Percentiles rank a stretch among this genome's conserved stretches.
phyloP scores from a whole-genome alignment of 2,329 filamentous ascomycete genomes.

The Penicillium sp. region DNA sequence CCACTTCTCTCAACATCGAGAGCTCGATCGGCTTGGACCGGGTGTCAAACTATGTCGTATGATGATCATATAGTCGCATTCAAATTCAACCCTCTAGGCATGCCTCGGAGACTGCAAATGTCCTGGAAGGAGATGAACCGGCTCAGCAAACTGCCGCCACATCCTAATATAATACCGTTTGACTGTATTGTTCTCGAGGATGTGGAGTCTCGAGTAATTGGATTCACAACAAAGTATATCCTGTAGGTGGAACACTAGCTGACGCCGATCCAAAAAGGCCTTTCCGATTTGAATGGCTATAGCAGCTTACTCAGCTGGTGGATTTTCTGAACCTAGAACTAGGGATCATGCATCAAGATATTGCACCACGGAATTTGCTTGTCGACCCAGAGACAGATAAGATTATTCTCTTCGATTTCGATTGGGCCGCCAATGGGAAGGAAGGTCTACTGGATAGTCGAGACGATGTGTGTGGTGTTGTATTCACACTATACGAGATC shows the following conservation, averaged over 20 bases:
- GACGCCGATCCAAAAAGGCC: constrained; percentile 15
- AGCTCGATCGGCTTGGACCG: constrained; percentile 17
- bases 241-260: constrained; percentile 23
- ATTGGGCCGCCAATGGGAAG: constrained; percentile 17
- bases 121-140: constrained; percentile 27
- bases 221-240: constrained; percentile 26
- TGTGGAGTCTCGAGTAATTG: constrained; percentile 22
- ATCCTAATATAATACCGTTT: constrained; percentile 29
- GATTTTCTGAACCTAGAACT: constrained; percentile 22
- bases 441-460: constrained; percentile 13
- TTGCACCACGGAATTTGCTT: constrained; percentile 29
- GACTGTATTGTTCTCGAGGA: constrained; percentile 26
- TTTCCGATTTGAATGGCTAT: constrained; percentile 23
- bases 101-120: constrained; percentile 14
- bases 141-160: constrained; percentile 22
- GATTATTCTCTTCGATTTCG: constrained; percentile 25
- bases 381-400: constrained; percentile 20
- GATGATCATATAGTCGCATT: constrained; percentile 16
- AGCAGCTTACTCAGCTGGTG: constrained; percentile 21
- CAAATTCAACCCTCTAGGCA: constrained; percentile 18
- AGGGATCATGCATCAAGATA: constrained; percentile 32
- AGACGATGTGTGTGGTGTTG: constrained; percentile 23
- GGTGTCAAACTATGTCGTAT: constrained; percentile 12
- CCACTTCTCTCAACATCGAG: constrained; percentile 13
- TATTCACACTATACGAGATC: constrained; percentile 26